Evolutionary conservation across 768 basidiomycete genomes (phyloP).

Genomic region (Collybia nuda): DNA sequence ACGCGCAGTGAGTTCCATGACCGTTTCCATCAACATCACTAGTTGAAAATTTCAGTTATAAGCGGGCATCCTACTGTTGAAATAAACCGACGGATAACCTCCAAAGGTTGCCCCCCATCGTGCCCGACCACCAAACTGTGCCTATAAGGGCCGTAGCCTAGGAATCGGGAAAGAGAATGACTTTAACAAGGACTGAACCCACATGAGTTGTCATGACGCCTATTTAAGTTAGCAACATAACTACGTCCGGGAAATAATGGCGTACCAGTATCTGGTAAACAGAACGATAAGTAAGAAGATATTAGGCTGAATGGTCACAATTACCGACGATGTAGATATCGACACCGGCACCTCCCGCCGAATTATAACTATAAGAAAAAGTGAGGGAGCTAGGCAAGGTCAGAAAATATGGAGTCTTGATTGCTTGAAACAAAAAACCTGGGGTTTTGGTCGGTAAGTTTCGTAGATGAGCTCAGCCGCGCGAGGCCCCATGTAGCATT

Average conservation of each 20-base stretch:
- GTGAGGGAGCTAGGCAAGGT: slow-evolving; percentile 4
- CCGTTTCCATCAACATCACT: slow-evolving; percentile 34
- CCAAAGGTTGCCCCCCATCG: slow-evolving; percentile 36
- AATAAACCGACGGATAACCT: slow-evolving; percentile 11
- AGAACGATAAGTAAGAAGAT: too few relatives aligned
- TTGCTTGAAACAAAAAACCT: background rate
- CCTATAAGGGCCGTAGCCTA: slow-evolving; percentile 12
- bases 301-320: background rate
- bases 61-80: background rate
- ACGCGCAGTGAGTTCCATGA: slow-evolving; percentile 40
- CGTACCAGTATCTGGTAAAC: background rate
- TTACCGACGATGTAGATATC: slow-evolving; percentile 39
- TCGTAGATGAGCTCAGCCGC: slow-evolving; percentile 19
- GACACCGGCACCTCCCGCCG: slow-evolving; percentile 11
- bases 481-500: slow-evolving; percentile 32
- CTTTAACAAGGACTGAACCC: background rate
- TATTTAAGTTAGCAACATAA: background rate
- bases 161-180: background rate
- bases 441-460: slow-evolving; percentile 12
- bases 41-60: background rate
- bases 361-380: slow-evolving; percentile 13
- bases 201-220: slow-evolving; percentile 9
- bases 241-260: background rate
- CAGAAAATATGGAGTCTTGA: background rate
- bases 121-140: slow-evolving; percentile 40